Evolutionary conservation across 495 filamentous ascomycete genomes (phyloP).

Genomic region (Penicillium verhagenii): DNA sequence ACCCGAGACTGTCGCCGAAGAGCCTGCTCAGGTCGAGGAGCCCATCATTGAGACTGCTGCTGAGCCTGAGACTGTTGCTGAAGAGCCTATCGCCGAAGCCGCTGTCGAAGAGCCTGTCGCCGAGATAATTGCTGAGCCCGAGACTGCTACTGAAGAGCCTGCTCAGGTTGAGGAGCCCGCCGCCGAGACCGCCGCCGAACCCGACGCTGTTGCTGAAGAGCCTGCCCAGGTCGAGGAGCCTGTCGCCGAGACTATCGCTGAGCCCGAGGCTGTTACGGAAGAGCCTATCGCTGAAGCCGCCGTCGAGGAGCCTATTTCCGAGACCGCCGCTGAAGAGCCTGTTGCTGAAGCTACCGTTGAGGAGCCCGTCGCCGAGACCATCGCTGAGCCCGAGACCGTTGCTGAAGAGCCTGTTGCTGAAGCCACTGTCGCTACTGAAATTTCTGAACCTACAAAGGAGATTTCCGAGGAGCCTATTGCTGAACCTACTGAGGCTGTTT

Average conservation of each 20-base stretch:
- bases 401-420: slow-evolving; percentile 8
- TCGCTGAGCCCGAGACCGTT: background rate
- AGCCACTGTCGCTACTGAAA: background rate
- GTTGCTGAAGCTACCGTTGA: slow-evolving; percentile 9
- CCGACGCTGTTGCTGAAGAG: background rate
- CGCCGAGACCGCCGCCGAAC: background rate
- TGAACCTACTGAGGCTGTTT: slow-evolving; percentile 2
- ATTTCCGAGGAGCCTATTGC: background rate
- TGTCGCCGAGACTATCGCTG: slow-evolving; percentile 5
- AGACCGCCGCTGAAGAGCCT: slow-evolving; percentile 2
- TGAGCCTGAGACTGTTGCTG: slow-evolving; percentile 2
- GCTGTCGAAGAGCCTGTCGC: slow-evolving; percentile 6
- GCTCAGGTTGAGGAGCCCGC: background rate
- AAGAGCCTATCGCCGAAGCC: slow-evolving; percentile 11
- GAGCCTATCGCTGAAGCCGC: slow-evolving; percentile 2
- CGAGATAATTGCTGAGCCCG: slow-evolving; percentile 4
- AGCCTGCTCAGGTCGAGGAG: background rate
- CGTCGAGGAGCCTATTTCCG: too few species aligned
- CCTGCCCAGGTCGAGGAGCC: slow-evolving; percentile 5
- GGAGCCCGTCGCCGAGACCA: slow-evolving; percentile 10
- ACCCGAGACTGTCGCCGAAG: slow-evolving; percentile 4
- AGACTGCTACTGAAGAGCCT: slow-evolving; percentile 5
- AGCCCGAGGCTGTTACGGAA: background rate
- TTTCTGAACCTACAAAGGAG: background rate
- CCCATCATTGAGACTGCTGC: slow-evolving; percentile 7